Percentiles rank a stretch among this genome's conserved stretches.
Conservation (phyloP, 2,329 filamentous ascomycete species). For the Beauveria pseudobassiana region DNA sequence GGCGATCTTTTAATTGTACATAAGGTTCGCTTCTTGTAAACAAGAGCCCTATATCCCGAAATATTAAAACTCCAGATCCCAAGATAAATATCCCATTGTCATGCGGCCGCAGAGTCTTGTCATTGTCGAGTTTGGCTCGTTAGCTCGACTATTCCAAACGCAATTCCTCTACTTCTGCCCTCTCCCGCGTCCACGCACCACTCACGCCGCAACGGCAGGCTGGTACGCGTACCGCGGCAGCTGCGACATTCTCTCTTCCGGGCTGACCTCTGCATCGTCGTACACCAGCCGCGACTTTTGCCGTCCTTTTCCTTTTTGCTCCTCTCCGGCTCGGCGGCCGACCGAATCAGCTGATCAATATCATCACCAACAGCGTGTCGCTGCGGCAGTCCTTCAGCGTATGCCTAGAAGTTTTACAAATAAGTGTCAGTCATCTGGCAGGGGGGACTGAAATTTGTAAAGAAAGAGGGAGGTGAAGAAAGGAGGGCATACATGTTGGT, state of each 20-base stretch:
- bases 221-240: conserved; percentile 66
- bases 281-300: conserved; percentile 70
- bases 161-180: background rate
- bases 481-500: background rate
- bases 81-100: background rate
- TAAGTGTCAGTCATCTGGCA: background rate
- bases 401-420: background rate
- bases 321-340: conserved; percentile 47
- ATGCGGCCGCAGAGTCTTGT: background rate
- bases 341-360: conserved; percentile 58
- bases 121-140: background rate
- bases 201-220: conserved; percentile 19
- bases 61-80: conserved; percentile 5
- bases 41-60: background rate
- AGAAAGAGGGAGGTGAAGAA: background rate
- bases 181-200: background rate
- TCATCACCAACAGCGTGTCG: conserved; percentile 41
- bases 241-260: conserved; percentile 82
- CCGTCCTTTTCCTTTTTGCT: conserved; percentile 66
- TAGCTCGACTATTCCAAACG: background rate
- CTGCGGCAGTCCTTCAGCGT: conserved; percentile 26
- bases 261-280: conserved; percentile 69
- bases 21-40: background rate
- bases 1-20: conserved; percentile 1
- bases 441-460: background rate